A percentile compares a stretch with the other conserved stretches of the same genome.
phyloP scores from a whole-genome alignment of 2,329 filamentous ascomycete genomes.

The Epichloe sp. region DNA sequence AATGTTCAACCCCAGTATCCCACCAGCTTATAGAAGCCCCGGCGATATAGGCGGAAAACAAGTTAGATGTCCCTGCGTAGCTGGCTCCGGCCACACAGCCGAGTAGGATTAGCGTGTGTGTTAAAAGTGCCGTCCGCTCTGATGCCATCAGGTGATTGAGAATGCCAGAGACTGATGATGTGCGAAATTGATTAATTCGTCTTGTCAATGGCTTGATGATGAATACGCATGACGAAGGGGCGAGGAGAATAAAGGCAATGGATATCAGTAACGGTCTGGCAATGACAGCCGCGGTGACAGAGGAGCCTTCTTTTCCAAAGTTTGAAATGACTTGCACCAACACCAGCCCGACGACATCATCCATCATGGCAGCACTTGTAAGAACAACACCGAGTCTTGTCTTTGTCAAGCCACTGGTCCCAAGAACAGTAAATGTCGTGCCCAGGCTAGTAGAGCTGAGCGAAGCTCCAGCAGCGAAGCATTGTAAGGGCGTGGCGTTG shows the following conservation, averaged over 20 bases:
- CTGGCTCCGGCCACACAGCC: conserved; percentile 34
- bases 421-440: conserved; percentile 47
- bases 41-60: conserved; percentile 51
- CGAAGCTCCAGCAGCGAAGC: conserved; percentile 60
- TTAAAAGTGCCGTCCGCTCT: conserved; percentile 24
- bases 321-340: conserved; percentile 66
- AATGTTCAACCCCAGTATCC: conserved; percentile 24
- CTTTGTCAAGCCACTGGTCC: conserved; percentile 26
- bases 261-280: conserved; percentile 34
- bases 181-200: conserved; percentile 20
- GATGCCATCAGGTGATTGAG: conserved; percentile 15
- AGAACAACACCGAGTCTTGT: conserved; percentile 48
- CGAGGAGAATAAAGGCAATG: conserved; percentile 34
- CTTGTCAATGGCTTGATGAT: conserved; percentile 28
- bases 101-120: conserved; percentile 38
- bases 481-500: conserved; percentile 41
- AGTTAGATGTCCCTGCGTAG: conserved; percentile 48
- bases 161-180: conserved; percentile 4
- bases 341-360: conserved; percentile 65
- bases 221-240: conserved; percentile 34
- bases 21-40: conserved; percentile 48
- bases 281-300: conserved; percentile 20
- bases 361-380: conserved; percentile 64
- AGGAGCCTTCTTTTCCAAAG: conserved; percentile 28
- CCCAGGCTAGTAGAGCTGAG: conserved; percentile 64